These are phyloP conservation scores for Talaromyces nanjingensis DNA, from an alignment of 495 filamentous ascomycete genomes.

Conservation along the genomic window DNA sequence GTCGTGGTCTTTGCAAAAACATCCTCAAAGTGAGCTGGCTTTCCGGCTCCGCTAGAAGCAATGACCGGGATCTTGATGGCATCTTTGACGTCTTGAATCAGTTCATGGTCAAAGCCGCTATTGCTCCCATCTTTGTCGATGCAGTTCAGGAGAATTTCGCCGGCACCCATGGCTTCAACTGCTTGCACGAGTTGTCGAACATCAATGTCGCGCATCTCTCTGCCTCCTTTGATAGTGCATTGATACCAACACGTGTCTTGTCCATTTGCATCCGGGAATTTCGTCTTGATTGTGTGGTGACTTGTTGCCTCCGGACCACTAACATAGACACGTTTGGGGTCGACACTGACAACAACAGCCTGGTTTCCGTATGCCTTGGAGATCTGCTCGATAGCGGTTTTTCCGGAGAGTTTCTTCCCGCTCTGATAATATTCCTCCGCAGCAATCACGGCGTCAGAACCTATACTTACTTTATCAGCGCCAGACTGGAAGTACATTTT, in stretches of 20 bases:
- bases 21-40: conserved; percentile 82
- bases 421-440: conserved; percentile 79
- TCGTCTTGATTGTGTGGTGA: conserved; percentile 72
- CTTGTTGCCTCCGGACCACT: conserved; percentile 60
- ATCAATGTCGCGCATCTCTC: conserved; percentile 85
- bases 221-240: conserved; percentile 90
- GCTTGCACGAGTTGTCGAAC: conserved; percentile 80
- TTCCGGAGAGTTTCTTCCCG: conserved; percentile 62
- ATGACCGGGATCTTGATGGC: conserved; percentile 88
- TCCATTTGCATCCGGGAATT: conserved; percentile 61
- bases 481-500: conserved; percentile 97
- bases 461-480: conserved; percentile 98
- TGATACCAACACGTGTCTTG: conserved; percentile 94
- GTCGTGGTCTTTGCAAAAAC: conserved; percentile 80
- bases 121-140: conserved; percentile 97
- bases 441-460: conserved; percentile 86
- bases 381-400: conserved; percentile 91
- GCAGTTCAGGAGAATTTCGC: conserved; percentile 92
- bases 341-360: conserved; percentile 92
- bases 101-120: conserved; percentile 88
- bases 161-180: conserved; percentile 93
- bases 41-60: conserved; percentile 87
- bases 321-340: conserved; percentile 87
- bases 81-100: conserved; percentile 79
- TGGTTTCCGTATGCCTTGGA: conserved; percentile 91